Conservation (phyloP, 208 protist genomes). For the Crithidia fasciculata region DNA sequence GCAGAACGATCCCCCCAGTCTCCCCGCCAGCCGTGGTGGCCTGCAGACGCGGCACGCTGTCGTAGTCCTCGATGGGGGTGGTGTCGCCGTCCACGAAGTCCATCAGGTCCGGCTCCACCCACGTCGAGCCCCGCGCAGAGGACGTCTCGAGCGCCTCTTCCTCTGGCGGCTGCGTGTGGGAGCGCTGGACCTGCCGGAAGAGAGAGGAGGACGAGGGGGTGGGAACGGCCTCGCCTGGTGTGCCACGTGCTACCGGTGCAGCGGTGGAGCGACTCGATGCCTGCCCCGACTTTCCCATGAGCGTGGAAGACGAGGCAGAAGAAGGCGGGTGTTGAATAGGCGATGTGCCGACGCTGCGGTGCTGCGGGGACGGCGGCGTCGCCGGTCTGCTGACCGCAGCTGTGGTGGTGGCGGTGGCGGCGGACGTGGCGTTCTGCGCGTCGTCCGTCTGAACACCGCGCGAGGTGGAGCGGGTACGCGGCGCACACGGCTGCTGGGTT, state of each 20-base stretch:
- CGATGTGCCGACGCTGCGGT: slow-evolving; percentile 55
- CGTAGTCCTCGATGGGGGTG: slow-evolving; percentile 67
- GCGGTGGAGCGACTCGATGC: not conserved
- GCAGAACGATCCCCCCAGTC: slow-evolving; percentile 55
- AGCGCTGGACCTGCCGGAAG: slow-evolving; percentile 31
- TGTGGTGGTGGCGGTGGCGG: not conserved
- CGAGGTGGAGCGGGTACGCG: slow-evolving; percentile 38
- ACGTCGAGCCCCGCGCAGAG: slow-evolving; percentile 42
- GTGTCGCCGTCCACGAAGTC: slow-evolving; percentile 57
- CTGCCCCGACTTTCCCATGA: not conserved
- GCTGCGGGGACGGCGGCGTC: not conserved
- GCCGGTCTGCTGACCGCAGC: not conserved
- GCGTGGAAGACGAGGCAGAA: not conserved
- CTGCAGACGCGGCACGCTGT: slow-evolving; percentile 60
- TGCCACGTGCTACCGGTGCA: not conserved
- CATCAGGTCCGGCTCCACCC: slow-evolving; percentile 71
- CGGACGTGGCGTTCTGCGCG: not conserved
- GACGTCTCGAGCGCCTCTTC: slow-evolving; percentile 8
- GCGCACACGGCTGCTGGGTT: not conserved
- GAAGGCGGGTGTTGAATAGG: slow-evolving; percentile 38
- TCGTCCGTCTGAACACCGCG: slow-evolving; percentile 63
- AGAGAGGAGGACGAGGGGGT: slow-evolving; percentile 18
- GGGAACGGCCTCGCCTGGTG: not conserved
- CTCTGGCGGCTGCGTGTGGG: slow-evolving; percentile 32
- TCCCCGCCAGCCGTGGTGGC: slow-evolving; percentile 30